A percentile compares a stretch with the other conserved stretches of the same genome.
Conservation (phyloP, 176 grass and related monocot species). For the Thinopyrum elongatum region DNA sequence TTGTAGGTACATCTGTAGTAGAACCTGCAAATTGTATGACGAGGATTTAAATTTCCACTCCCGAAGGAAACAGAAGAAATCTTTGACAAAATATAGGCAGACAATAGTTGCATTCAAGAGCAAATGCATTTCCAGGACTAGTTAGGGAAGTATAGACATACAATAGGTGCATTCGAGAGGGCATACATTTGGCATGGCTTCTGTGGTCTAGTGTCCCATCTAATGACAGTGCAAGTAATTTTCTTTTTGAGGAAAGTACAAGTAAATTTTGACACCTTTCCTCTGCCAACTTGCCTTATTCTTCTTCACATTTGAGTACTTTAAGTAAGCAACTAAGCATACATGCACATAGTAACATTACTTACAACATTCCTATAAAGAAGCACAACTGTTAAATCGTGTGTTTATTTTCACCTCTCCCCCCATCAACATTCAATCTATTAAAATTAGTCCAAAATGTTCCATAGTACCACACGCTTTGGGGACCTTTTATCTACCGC, state of each 20-base stretch:
- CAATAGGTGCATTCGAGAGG: not conserved
- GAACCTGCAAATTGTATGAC: constrained; percentile 35
- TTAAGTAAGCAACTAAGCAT: not conserved
- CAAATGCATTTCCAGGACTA: not conserved
- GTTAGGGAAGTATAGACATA: not conserved
- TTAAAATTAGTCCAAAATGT: constrained; percentile 17
- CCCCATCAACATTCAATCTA: constrained; percentile 13
- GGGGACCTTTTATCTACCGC: not conserved
- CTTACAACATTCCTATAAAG: not conserved
- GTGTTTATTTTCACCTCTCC: not conserved
- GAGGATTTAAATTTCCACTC: not conserved
- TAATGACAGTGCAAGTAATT: not conserved
- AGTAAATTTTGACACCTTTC: not conserved
- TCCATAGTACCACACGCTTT: not conserved
- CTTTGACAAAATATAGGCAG: not conserved
- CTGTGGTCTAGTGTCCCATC: not conserved
- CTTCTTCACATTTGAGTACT: not conserved
- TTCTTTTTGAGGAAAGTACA: no score
- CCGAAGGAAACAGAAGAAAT: not conserved
- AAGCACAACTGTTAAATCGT: not conserved
- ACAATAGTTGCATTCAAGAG: not conserved
- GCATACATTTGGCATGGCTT: not conserved
- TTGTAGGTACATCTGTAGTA: constrained; percentile 72
- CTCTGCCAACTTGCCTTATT: constrained; percentile 27
- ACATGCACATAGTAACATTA: not conserved